Conservation (phyloP, 176 grass and related monocot species). For the Aegilops bicornis region DNA sequence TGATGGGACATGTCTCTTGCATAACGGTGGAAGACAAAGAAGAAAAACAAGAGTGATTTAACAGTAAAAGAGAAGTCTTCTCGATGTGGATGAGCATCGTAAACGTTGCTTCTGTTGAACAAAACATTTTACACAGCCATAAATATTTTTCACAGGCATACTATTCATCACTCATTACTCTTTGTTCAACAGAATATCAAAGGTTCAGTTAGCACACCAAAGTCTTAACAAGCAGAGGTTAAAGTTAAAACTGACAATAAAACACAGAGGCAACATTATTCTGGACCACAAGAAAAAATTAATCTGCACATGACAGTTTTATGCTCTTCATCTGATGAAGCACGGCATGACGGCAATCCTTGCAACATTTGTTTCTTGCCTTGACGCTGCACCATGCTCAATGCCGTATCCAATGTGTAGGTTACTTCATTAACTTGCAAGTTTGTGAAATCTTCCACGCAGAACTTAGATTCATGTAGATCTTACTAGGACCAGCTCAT, state of each 20-base stretch:
- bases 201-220: background rate
- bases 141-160: too few species aligned
- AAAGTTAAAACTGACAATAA: too few species aligned
- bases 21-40: too few species aligned
- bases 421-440: background rate
- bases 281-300: background rate
- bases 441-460: background rate
- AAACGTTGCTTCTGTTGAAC: too few species aligned
- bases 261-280: background rate
- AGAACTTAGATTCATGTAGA: background rate
- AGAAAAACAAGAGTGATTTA: too few species aligned
- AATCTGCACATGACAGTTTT: background rate
- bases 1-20: too few species aligned
- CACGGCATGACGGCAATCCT: background rate
- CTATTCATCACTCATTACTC: too few species aligned
- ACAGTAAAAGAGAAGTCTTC: too few species aligned
- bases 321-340: background rate
- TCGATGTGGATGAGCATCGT: too few species aligned
- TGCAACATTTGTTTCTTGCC: background rate
- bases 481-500: background rate
- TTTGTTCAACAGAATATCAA: background rate
- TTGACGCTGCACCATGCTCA: background rate
- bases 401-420: background rate
- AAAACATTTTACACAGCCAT: too few species aligned
- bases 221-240: too few species aligned